phyloP scores from a whole-genome alignment of 2,329 filamentous ascomycete species.

The Fusarium circinatum region DNA sequence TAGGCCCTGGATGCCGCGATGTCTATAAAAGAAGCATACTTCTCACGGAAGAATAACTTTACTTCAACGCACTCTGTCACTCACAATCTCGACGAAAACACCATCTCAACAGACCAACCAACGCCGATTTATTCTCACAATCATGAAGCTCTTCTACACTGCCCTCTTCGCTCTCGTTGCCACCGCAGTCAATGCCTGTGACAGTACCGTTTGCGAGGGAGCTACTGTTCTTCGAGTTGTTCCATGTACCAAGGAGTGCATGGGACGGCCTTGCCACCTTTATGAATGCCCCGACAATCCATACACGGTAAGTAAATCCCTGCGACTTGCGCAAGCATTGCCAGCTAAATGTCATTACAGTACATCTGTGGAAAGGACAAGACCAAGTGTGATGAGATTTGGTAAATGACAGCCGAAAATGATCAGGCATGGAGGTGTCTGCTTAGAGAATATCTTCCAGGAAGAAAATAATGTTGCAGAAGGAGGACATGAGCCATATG shows the following conservation, averaged over 20 bases:
- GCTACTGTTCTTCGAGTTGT: neutral
- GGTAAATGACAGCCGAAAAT: neutral
- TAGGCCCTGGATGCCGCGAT: accelerated
- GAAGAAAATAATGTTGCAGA: neutral
- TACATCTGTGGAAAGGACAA: slow-evolving; percentile 16
- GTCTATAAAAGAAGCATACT: neutral
- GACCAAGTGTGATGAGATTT: slow-evolving; percentile 4
- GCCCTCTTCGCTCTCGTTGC: neutral
- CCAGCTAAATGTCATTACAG: neutral
- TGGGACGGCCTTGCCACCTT: slow-evolving; percentile 1
- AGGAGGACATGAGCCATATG: neutral
- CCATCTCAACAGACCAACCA: accelerated
- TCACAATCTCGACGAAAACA: neutral
- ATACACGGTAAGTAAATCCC: neutral
- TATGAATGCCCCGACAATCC: neutral
- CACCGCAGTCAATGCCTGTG: neutral
- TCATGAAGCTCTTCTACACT: neutral
- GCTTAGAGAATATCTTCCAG: accelerated
- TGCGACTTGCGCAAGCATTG: accelerated
- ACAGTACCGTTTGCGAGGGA: neutral
- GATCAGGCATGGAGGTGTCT: accelerated
- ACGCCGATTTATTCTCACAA: neutral
- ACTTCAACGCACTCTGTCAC: neutral
- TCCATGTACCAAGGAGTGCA: neutral
- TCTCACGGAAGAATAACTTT: accelerated